Evolutionary conservation across 192 early-diverging fungal species (phyloP), one percentile per base, ranked within the genome.

Genomic region (Coemansia sp.): DNA sequence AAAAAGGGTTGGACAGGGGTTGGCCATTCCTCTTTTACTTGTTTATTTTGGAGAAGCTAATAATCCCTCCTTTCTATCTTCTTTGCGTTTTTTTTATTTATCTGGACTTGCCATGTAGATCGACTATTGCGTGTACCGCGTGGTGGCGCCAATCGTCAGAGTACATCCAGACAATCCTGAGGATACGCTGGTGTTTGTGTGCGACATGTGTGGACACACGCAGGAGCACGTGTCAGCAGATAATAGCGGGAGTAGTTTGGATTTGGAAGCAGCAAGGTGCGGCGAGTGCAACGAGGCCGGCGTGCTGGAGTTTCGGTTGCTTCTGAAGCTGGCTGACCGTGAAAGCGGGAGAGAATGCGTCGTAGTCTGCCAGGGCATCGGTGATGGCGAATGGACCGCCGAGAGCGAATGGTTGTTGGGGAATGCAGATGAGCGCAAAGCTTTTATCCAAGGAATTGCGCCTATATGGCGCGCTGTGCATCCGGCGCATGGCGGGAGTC

Each of bases 161-260:
- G 51, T 54, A 15, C 22, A 54, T 41, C 57, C 57, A 13, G 36
- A 32, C 7, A 40, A 5, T 2, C 57, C 39, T 0, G 16, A 41
- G 39, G 16, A 18, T 16, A n/a, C 57, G 12, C 13, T 59, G 4
- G 57, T 59, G 13, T 40, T 37, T 18, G 57, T 59, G 39, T 59
- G 57, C 57, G 57, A 59, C 16, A 16, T 59, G 36, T 59, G 57
- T 16, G 57, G 37, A 8, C 36, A 54, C 12, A 54, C 51, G 51
- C 57, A 59, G 2, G 57, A 40, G 39, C 57, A 19, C 57, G 26
- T 59, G 57, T 37, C 51, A 11, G 51, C 8, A 10, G 51, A 9
- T 21, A 19, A 8, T 26, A 32, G 32, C 32, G 1, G 32, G 2
- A 4, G 32, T 2, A 32, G 32, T 32, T 32, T 32, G 32, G 32